phyloP scores from a whole-genome alignment of 2,329 filamentous ascomycete genomes.

The Botrytis sinoallii region DNA sequence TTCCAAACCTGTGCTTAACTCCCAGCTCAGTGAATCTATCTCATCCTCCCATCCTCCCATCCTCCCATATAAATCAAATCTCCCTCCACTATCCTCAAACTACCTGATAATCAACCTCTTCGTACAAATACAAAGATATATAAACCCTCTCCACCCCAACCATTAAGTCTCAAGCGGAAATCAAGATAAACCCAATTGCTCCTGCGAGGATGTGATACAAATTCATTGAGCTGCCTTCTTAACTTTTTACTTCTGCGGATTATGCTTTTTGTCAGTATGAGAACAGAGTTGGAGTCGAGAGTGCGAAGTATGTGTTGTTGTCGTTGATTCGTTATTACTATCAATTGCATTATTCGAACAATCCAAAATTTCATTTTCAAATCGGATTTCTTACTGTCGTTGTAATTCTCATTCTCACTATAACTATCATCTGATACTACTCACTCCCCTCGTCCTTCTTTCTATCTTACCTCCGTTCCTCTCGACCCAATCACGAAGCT shows the following conservation, averaged over 20 bases:
- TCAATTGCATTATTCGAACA: rapidly evolving
- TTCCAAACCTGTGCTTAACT: background rate
- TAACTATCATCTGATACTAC: background rate
- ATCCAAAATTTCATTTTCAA: rapidly evolving
- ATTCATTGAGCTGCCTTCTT: rapidly evolving
- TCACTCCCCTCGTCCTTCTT: too few relatives aligned
- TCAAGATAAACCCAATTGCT: background rate
- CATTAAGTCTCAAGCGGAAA: background rate
- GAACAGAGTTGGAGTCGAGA: rapidly evolving
- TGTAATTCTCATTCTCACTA: rapidly evolving
- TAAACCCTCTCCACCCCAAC: background rate
- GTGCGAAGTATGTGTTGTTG: background rate
- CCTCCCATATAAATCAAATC: background rate
- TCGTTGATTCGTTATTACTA: rapidly evolving
- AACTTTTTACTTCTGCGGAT: rapidly evolving
- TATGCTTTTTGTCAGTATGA: rapidly evolving
- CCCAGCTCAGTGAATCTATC: background rate
- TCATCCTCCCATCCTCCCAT: too few relatives aligned
- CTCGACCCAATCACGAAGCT: too few relatives aligned
- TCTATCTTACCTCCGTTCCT: too few relatives aligned
- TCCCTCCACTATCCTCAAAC: rapidly evolving
- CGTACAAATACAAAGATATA: rapidly evolving
- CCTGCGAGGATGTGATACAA: rapidly evolving
- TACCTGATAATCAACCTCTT: rapidly evolving
- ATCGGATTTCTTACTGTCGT: background rate